These are phyloP conservation scores for Aspergillus thermomutatus DNA, from an alignment of 2,329 filamentous ascomycete species.

Conservation along the genomic window DNA sequence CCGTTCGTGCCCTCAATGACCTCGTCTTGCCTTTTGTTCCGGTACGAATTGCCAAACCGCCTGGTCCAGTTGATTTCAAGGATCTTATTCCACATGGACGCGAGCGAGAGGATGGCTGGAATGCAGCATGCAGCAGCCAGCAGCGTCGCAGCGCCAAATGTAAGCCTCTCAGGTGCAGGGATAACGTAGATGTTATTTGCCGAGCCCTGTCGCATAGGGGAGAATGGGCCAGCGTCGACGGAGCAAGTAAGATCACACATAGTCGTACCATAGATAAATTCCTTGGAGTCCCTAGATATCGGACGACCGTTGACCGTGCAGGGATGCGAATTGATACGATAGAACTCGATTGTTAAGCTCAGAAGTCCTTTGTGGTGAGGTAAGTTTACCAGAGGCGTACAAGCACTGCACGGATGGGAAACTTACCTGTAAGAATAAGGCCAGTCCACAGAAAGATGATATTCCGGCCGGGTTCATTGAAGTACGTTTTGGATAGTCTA, in stretches of 20 bases:
- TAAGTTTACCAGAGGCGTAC: background rate
- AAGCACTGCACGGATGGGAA: constrained; percentile 31
- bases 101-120: constrained; percentile 59
- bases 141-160: constrained; percentile 59
- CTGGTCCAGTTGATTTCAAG: constrained; percentile 59
- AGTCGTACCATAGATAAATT: background rate
- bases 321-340: background rate
- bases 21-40: constrained; percentile 32
- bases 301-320: background rate
- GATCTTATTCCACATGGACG: constrained; percentile 64
- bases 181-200: constrained; percentile 63
- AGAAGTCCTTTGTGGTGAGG: background rate
- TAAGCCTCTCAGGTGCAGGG: constrained; percentile 53
- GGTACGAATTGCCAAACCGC: constrained; percentile 32
- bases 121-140: constrained; percentile 64
- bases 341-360: background rate
- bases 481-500: constrained; percentile 61
- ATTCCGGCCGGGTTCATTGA: constrained; percentile 61
- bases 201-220: constrained; percentile 53
- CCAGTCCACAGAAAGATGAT: constrained; percentile 65
- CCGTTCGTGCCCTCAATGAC: constrained; percentile 54
- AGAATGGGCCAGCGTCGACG: constrained; percentile 25
- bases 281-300: background rate
- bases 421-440: constrained; percentile 54
- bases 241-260: background rate